These are phyloP conservation scores for Microthlaspi erraticum DNA, from an alignment of 345 rosid genomes.

Conservation along the genomic window DNA sequence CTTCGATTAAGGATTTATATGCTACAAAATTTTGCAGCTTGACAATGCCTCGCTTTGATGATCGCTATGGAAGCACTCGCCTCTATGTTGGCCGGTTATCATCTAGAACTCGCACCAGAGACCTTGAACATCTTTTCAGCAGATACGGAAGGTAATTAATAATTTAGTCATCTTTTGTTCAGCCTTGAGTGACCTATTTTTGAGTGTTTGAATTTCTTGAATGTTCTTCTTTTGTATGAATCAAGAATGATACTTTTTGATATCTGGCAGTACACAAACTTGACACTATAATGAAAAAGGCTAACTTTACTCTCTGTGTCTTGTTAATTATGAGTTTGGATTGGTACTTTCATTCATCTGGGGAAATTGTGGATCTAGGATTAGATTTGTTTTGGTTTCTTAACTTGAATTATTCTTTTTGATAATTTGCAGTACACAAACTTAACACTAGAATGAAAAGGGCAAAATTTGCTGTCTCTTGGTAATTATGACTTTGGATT, in stretches of 20 bases:
- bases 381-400: slow-evolving; percentile 48
- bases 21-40: slow-evolving; percentile 23
- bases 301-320: neutral
- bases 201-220: neutral
- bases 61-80: slow-evolving; percentile 56
- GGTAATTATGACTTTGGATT: slow-evolving; percentile 8
- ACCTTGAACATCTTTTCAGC: slow-evolving; percentile 63
- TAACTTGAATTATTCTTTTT: slow-evolving; percentile 59
- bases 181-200: slow-evolving; percentile 12
- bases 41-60: slow-evolving; percentile 65
- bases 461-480: neutral
- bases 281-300: slow-evolving; percentile 9
- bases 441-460: slow-evolving; percentile 9
- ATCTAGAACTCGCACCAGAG: slow-evolving; percentile 61
- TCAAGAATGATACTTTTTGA: neutral
- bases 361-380: slow-evolving; percentile 40
- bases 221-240: slow-evolving; percentile 1
- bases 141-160: slow-evolving; percentile 63
- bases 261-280: neutral
- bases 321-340: slow-evolving; percentile 10
- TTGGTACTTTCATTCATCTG: slow-evolving; percentile 12
- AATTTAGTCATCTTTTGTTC: neutral
- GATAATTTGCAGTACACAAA: neutral
- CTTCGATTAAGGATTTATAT: slow-evolving; percentile 1
- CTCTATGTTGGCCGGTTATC: slow-evolving; percentile 68